A percentile compares a stretch with the other conserved stretches of the same genome.
These are phyloP conservation scores for Capsaspora owczarzaki DNA, from an alignment of 78 protist genomes.

Conservation along the genomic window DNA sequence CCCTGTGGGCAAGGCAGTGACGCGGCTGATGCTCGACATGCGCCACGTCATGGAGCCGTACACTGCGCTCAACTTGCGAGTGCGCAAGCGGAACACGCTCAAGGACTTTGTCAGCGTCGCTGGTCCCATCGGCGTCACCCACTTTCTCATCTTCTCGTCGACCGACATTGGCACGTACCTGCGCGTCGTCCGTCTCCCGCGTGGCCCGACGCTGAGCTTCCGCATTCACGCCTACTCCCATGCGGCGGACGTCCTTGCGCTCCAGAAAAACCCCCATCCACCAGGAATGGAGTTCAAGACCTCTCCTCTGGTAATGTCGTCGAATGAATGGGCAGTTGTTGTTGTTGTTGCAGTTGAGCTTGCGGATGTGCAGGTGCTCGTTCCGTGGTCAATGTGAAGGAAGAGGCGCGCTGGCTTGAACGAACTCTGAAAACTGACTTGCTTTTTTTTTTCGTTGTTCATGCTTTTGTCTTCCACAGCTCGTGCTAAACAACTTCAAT, in stretches of 20 bases:
- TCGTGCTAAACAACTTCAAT: slow-evolving; percentile 62
- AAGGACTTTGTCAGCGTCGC: slow-evolving; percentile 71
- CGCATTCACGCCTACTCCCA: slow-evolving; percentile 35
- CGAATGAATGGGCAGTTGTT: background rate
- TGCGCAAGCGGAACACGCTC: slow-evolving; percentile 29
- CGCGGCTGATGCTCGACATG: slow-evolving; percentile 41
- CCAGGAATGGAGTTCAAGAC: slow-evolving; percentile 5
- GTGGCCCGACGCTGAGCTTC: slow-evolving; percentile 75
- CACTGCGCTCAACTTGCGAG: slow-evolving; percentile 41
- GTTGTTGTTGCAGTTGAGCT: background rate
- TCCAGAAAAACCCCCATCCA: slow-evolving; percentile 17
- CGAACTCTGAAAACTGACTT: background rate
- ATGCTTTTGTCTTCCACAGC: slow-evolving; percentile 6
- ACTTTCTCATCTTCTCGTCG: slow-evolving; percentile 45
- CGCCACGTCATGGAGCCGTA: slow-evolving; percentile 65
- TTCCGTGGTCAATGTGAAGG: no score
- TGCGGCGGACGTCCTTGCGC: slow-evolving; percentile 31
- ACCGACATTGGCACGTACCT: slow-evolving; percentile 47
- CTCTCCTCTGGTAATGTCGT: background rate
- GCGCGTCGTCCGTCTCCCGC: slow-evolving; percentile 51
- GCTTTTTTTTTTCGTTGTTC: background rate
- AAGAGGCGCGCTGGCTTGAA: no score
- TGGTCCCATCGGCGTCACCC: slow-evolving; percentile 60
- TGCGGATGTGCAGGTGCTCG: background rate
- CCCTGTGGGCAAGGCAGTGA: background rate